Percentiles rank a stretch among this genome's conserved stretches.
These are phyloP conservation scores for Acidomyces sp. DNA, from an alignment of 495 filamentous ascomycete species.

Conservation along the genomic window DNA sequence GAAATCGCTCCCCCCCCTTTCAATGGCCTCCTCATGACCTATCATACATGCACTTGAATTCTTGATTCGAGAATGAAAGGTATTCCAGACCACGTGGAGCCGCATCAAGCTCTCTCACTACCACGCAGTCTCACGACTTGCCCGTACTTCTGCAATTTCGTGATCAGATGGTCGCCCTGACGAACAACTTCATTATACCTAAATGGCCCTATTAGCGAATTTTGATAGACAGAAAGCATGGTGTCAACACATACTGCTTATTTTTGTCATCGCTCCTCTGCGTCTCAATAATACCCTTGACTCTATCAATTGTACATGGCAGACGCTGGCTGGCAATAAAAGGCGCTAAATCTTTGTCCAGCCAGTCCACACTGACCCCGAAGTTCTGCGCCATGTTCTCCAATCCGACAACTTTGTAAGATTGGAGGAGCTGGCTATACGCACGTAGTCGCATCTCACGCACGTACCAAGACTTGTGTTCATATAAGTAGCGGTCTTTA, in stretches of 20 bases:
- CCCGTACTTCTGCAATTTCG: conserved; percentile 97
- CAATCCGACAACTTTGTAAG: conserved; percentile 89
- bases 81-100: too few species aligned
- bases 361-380: conserved; percentile 86
- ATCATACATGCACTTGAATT: too few species aligned
- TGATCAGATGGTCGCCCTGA: conserved; percentile 92
- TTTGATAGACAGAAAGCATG: neutral
- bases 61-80: too few species aligned
- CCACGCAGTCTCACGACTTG: conserved; percentile 88
- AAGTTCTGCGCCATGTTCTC: conserved; percentile 94
- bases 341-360: conserved; percentile 90
- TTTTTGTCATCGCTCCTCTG: conserved; percentile 97
- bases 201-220: conserved; percentile 1
- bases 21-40: too few species aligned
- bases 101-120: conserved; percentile 60
- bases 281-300: conserved; percentile 94
- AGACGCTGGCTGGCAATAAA: conserved; percentile 93
- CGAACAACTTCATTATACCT: conserved; percentile 84
- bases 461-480: conserved; percentile 91
- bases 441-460: conserved; percentile 93
- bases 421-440: conserved; percentile 94
- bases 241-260: conserved; percentile 47
- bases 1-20: too few species aligned
- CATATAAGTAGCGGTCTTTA: conserved; percentile 83
- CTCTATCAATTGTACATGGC: conserved; percentile 91